These are phyloP conservation scores for Flaveria robusta DNA, from an alignment of 129 eudicot species.

Conservation along the genomic window DNA sequence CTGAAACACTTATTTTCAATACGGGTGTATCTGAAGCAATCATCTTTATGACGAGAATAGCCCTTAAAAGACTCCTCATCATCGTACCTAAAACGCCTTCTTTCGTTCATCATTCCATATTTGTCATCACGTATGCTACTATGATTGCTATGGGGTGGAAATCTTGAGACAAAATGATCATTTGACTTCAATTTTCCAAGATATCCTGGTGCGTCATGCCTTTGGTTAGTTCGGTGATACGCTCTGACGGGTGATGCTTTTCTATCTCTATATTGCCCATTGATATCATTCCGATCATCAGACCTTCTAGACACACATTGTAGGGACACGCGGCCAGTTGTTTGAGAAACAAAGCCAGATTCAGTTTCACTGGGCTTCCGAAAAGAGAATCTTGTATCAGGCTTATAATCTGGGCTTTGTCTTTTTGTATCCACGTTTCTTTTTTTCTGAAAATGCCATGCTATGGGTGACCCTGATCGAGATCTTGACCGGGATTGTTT, in stretches of 20 bases:
- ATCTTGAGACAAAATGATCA: slow-evolving; percentile 54
- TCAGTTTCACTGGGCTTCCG: slow-evolving; percentile 47
- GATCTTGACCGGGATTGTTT: slow-evolving; percentile 74
- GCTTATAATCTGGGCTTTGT: slow-evolving; percentile 56
- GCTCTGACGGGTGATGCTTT: slow-evolving; percentile 58
- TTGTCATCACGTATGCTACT: slow-evolving; percentile 40
- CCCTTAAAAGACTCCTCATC: slow-evolving; percentile 33
- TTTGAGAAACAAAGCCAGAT: slow-evolving; percentile 39
- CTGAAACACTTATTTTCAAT: slow-evolving; percentile 16
- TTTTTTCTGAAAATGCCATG: slow-evolving; percentile 60
- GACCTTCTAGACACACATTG: slow-evolving; percentile 42
- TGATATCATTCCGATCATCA: slow-evolving; percentile 42
- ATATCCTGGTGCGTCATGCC: slow-evolving; percentile 42
- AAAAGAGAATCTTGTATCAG: slow-evolving; percentile 50
- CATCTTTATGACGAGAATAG: slow-evolving; percentile 39
- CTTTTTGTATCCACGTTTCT: slow-evolving; percentile 36
- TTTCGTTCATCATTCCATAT: slow-evolving; percentile 42
- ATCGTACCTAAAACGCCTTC: slow-evolving; percentile 48
- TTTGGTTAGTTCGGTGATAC: slow-evolving; percentile 35
- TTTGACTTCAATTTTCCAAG: slow-evolving; percentile 48
- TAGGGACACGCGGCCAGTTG: slow-evolving; percentile 47
- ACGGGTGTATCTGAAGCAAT: slow-evolving; percentile 33
- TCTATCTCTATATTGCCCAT: slow-evolving; percentile 49
- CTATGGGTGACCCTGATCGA: slow-evolving; percentile 63
- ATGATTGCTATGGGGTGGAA: slow-evolving; percentile 37